Conservation (phyloP, 306 rosid species). For the Castanopsis chinensis region DNA sequence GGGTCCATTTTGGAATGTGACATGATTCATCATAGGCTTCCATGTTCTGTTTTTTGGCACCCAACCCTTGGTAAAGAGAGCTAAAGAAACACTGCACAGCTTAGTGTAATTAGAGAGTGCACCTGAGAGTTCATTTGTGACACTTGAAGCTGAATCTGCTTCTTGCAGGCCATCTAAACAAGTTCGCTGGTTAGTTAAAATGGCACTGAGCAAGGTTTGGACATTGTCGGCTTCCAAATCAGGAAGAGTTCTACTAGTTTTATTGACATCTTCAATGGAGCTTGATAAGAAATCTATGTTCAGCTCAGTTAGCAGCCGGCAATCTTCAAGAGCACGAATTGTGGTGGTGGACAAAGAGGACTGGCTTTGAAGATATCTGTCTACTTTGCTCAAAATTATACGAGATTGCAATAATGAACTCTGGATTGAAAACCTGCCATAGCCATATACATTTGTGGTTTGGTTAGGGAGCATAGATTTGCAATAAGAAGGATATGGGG, state of each 20-base stretch:
- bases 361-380: not conserved
- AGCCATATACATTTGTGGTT: not conserved
- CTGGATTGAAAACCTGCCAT: not conserved
- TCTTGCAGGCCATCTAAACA: not conserved
- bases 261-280: not conserved
- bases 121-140: not conserved
- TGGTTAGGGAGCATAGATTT: not conserved
- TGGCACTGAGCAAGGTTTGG: not conserved
- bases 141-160: not conserved
- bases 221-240: not conserved
- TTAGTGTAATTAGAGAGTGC: not conserved
- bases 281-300: not conserved
- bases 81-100: not conserved
- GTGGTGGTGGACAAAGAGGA: not conserved
- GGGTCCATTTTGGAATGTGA: not conserved
- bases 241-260: not conserved
- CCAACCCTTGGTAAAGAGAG: not conserved
- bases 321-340: not conserved
- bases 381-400: not conserved
- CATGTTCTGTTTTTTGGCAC: not conserved
- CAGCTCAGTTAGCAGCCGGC: not conserved
- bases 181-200: constrained; percentile 1
- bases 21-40: not conserved
- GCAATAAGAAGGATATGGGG: not conserved
- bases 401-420: not conserved